These are phyloP conservation scores for Agrocybe pediades DNA, from an alignment of 768 basidiomycete genomes.

Conservation along the genomic window DNA sequence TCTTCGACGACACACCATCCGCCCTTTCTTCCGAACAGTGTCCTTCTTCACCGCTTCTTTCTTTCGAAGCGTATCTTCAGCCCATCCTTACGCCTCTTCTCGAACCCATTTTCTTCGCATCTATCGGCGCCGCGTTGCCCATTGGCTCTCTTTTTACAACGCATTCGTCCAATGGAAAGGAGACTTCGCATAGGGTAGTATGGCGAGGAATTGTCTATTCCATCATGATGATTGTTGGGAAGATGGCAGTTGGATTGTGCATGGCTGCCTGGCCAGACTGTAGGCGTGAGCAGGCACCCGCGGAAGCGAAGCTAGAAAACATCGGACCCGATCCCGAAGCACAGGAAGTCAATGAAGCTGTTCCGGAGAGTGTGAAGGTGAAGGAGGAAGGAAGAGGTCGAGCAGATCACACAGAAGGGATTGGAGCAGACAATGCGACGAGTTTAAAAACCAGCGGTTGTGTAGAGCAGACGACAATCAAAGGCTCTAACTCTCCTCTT, in stretches of 20 bases:
- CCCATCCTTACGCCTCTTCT: conserved; percentile 45
- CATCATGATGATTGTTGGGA: conserved; percentile 57
- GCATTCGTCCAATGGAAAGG: conserved; percentile 18
- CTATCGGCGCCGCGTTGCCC: conserved; percentile 61
- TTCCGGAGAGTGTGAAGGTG: not conserved
- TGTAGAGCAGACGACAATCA: no score
- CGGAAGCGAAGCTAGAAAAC: not conserved
- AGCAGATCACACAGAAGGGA: not conserved
- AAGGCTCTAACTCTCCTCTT: no score
- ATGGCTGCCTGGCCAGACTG: conserved; percentile 36
- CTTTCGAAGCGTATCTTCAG: conserved; percentile 38
- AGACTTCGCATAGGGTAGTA: conserved; percentile 27
- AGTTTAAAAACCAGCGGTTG: no score
- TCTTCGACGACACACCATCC: conserved; percentile 18
- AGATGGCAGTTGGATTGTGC: conserved; percentile 50
- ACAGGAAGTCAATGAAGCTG: not conserved
- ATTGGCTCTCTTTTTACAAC: conserved; percentile 42
- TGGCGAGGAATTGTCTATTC: conserved; percentile 64
- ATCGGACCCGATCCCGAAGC: not conserved
- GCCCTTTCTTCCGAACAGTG: not conserved
- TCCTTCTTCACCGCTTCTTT: not conserved
- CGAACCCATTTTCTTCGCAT: conserved; percentile 67
- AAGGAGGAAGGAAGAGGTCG: not conserved
- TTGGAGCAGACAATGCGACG: no score
- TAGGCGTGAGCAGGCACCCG: not conserved